These are phyloP conservation scores for Polytolypa hystricis DNA, from an alignment of 2,329 filamentous ascomycete species.

Conservation along the genomic window DNA sequence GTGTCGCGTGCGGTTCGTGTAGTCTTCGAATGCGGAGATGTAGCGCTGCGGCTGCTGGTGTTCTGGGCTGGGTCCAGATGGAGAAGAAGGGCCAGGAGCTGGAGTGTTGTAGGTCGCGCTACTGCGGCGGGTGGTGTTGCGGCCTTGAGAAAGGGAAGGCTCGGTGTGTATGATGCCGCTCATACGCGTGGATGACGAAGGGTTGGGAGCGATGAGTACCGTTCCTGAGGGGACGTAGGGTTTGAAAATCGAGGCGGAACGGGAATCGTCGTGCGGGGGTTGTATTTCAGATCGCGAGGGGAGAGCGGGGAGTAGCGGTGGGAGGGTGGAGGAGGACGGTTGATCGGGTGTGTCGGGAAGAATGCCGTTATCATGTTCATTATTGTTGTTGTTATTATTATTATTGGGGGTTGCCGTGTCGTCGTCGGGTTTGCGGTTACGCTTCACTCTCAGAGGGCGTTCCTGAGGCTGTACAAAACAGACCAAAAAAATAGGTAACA, in stretches of 20 bases:
- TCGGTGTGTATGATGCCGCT: too few relatives aligned
- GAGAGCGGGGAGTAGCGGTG: constrained; percentile 17
- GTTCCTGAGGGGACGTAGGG: constrained; percentile 2
- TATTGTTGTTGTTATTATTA: constrained; percentile 17
- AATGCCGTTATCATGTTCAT: constrained; percentile 12
- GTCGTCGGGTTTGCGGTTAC: constrained; percentile 29
- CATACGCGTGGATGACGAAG: background rate
- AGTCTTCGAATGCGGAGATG: constrained; percentile 14
- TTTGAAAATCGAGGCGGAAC: constrained; percentile 5
- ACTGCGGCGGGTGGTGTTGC: background rate
- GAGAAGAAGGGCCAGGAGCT: background rate
- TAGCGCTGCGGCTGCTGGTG: constrained; percentile 7
- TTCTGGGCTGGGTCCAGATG: background rate
- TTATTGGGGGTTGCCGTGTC: constrained; percentile 14
- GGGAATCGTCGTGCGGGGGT: too few relatives aligned
- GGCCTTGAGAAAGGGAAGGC: too few relatives aligned
- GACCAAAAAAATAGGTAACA: constrained; percentile 1
- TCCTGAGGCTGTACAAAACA: constrained; percentile 35
- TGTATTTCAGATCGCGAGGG: constrained; percentile 23
- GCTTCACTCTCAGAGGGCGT: constrained; percentile 35
- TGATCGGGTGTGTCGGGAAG: constrained; percentile 2
- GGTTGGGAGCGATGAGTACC: background rate
- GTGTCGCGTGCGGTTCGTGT: constrained; percentile 12
- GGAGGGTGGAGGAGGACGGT: constrained; percentile 18
- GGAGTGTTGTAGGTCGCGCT: background rate